A percentile compares a stretch with the other conserved stretches of the same genome.
phyloP scores from a whole-genome alignment of 176 grass and related monocot species.

The Olyra latifolia region DNA sequence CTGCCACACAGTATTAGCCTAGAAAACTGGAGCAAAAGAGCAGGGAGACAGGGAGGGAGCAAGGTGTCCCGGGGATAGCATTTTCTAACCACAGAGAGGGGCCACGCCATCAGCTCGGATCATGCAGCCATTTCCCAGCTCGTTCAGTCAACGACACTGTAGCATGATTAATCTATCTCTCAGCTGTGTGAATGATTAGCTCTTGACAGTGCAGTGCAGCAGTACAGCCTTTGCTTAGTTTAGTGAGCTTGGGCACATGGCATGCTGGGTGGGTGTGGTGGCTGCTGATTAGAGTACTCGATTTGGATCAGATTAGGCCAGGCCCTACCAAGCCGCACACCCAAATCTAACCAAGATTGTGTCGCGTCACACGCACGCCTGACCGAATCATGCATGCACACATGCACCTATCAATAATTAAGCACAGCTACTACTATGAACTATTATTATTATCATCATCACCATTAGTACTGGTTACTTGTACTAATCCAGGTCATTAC shows the following conservation, averaged over 20 bases:
- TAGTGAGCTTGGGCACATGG: conserved; percentile 36
- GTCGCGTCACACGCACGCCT: not conserved
- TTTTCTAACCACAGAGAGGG: not conserved
- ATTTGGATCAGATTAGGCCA: not conserved
- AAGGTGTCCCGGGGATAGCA: conserved; percentile 14
- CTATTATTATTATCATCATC: not conserved
- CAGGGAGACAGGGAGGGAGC: not conserved
- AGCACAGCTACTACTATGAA: not conserved
- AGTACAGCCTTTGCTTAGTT: conserved; percentile 32
- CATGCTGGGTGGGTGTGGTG: not conserved
- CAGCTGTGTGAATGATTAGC: not conserved
- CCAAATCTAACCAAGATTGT: conserved; percentile 49
- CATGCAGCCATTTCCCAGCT: conserved; percentile 34
- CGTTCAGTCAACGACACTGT: not conserved
- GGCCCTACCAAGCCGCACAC: conserved; percentile 1
- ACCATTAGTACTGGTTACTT: not conserved
- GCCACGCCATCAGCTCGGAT: not conserved
- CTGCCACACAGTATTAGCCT: not conserved
- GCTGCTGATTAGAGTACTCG: not conserved
- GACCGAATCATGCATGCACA: conserved; percentile 15
- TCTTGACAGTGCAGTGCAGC: not conserved
- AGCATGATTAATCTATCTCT: not conserved
- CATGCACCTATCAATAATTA: conserved; percentile 1
- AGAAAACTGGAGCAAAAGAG: conserved; percentile 6
- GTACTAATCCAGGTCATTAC: not conserved